Evolutionary conservation across 164 flowering plant species (phyloP), one percentile per base, ranked within the genome.

Genomic region (Houttuynia cordata): DNA sequence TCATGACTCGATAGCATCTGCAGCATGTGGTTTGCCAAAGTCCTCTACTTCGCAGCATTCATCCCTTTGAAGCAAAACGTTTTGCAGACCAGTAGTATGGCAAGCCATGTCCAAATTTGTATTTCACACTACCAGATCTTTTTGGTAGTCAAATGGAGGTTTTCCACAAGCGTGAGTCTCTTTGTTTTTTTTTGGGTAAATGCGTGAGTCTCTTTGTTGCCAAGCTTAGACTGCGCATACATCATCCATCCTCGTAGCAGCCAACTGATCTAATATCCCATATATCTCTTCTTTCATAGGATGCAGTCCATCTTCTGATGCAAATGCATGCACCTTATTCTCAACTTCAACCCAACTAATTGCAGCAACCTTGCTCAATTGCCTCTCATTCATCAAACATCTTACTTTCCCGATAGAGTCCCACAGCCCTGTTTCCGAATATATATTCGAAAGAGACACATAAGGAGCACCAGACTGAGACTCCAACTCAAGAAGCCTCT

Each of bases 291-390:
- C 79, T 59, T 70, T 74, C 59, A 61, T 23, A 49, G 78, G 78
- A 45, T 85, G 83, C 56, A 51, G 70, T 24, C 51, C 70, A 70
- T 79, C 83, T 60, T 78, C 65, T 40, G 62, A 74, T 21, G 53
- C 62, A 66, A 78, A 77, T 40, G 83, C 39, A 53, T 79, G 80
- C 24, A 80, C 60, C 55, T 66, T 76, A 58, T 65, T 64, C 25
- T 80, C 81, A 56, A 71, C 68, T 52, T 81, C 84, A 65, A 81
- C 66, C 88, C 89, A 87, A 72, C 89, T 82, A 68, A 79, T 0
- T 61, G 80, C n/a, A n/a, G n/a, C n/a, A n/a, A n/a, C n/a, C n/a
- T n/a, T n/a, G n/a, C n/a, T n/a, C n/a, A n/a, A n/a, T n/a, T n/a
- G n/a, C n/a, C n/a, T n/a, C n/a, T n/a, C n/a, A n/a, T n/a, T n/a